Evolutionary conservation across 331 rosid species (phyloP), one percentile per base, ranked within the genome.

Genomic region (Malus hybrid): DNA sequence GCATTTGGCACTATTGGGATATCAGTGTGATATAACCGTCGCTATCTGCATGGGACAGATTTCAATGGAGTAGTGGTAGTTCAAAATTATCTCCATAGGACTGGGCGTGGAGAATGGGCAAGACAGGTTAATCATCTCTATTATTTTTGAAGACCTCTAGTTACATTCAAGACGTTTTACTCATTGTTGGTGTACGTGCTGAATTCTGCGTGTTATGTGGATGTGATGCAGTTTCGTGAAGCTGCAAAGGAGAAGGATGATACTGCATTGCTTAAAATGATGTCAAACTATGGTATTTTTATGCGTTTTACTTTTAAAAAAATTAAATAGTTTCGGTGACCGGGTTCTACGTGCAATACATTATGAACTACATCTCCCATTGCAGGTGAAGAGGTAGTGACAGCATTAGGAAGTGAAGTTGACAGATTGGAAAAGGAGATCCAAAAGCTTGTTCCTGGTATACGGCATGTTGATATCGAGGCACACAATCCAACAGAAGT

Each of bases 371-470:
- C 68, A 22, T 69, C 65, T 79, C 60, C 74, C 70, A 70, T 55
- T 73, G 77, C 93, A 95, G 99, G 99, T 79, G 97, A 93, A 86
- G 99, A 92, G 83, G 96, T 95, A 28, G 97, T 92, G 54, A 89
- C 93, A 33, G 99, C 97, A 67, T 82, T 95, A 84, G 99, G 99
- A 79, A 90, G 97, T 80, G 99, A 95, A 86, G 93, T 95, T 19
- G 97, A 95, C 85, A 92, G 99, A 67, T 79, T 95, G 72, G 99
- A 92, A 74, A 86, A 79, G 76, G 97, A 95, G 93, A 95, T 95
- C 74, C 97, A 90, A 79, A 74, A 86, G 78, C 97, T 95, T 54
- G 99, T 95, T 65, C 97, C 97, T 4, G 99, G 99, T 36, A 88
- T 90, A 64, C 86, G 91, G 48, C 99, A 95, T 75, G 97, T 95